Percentiles rank a stretch among this genome's conserved stretches.
phyloP scores from a whole-genome alignment of 495 filamentous ascomycete species.

The Talaromyces borbonicus region DNA sequence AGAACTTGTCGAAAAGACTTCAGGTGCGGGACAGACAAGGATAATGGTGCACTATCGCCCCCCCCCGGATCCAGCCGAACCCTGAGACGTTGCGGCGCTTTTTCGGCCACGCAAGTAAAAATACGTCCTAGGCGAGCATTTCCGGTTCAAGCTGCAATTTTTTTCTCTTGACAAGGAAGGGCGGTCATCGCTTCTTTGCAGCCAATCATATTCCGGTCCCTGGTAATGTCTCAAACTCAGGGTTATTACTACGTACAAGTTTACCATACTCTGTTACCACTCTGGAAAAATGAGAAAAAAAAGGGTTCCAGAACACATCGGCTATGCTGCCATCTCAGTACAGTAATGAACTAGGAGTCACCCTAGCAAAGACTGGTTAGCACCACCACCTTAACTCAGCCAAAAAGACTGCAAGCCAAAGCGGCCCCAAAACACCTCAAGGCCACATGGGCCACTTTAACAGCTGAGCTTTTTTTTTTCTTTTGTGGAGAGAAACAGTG shows the following conservation, averaged over 20 bases:
- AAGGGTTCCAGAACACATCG: too few species aligned
- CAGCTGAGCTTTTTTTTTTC: background rate
- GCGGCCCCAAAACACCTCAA: slow-evolving; percentile 2
- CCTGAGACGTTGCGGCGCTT: background rate
- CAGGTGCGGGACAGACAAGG: too few species aligned
- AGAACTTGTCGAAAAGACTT: too few species aligned
- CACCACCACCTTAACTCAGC: slow-evolving; percentile 1
- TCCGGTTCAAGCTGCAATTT: background rate
- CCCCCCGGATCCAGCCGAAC: slow-evolving; percentile 1
- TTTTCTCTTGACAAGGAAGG: background rate
- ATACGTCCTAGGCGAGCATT: background rate
- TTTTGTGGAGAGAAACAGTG: background rate
- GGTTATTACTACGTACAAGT: background rate
- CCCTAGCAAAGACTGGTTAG: background rate
- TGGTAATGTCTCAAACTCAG: slow-evolving; percentile 3
- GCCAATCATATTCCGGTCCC: background rate
- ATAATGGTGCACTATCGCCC: background rate
- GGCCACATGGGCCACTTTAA: slow-evolving; percentile 4
- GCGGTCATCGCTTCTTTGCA: background rate
- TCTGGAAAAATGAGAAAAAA: too few species aligned
- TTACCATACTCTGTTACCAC: too few species aligned
- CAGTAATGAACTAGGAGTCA: background rate
- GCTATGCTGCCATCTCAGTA: too few species aligned
- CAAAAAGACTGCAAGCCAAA: background rate
- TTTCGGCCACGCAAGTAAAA: background rate